phyloP scores from a whole-genome alignment of 1,284 basidiomycete genomes.

The Ceratobasidium sp. region DNA sequence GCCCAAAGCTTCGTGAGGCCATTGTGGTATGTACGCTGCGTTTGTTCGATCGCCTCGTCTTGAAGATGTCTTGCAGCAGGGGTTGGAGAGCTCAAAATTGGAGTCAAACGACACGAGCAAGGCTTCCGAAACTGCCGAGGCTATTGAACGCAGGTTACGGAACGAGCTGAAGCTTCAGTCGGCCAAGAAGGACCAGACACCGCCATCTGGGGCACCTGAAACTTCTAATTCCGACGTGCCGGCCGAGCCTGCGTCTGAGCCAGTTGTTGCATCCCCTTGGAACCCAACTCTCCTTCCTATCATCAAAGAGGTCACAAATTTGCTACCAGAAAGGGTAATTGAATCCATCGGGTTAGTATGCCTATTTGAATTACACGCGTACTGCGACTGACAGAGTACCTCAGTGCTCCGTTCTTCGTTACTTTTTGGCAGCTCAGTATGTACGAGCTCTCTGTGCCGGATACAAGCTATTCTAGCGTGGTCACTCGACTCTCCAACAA shows the following conservation, averaged over 20 bases:
- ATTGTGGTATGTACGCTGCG: slow-evolving; percentile 64
- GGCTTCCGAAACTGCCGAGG: slow-evolving; percentile 26
- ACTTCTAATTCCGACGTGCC: slow-evolving; percentile 20
- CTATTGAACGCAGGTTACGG: slow-evolving; percentile 27
- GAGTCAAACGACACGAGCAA: slow-evolving; percentile 34
- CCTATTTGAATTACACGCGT: not conserved
- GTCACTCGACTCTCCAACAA: slow-evolving; percentile 48
- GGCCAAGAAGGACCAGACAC: slow-evolving; percentile 27
- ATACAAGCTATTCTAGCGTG: slow-evolving; percentile 70
- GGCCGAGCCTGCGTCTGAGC: slow-evolving; percentile 22
- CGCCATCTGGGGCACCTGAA: slow-evolving; percentile 15
- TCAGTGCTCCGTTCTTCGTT: slow-evolving; percentile 86
- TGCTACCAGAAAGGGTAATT: slow-evolving; percentile 70
- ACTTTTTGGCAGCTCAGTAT: slow-evolving; percentile 96
- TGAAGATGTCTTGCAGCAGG: slow-evolving; percentile 7
- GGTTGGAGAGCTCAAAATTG: slow-evolving; percentile 16
- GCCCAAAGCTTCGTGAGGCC: slow-evolving; percentile 77
- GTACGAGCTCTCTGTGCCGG: slow-evolving; percentile 84
- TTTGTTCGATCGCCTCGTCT: not conserved
- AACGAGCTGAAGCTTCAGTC: slow-evolving; percentile 44
- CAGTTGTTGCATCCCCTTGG: slow-evolving; percentile 63
- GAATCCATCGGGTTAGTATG: slow-evolving; percentile 74
- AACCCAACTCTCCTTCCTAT: slow-evolving; percentile 72
- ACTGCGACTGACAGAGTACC: slow-evolving; percentile 29
- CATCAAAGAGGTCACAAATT: slow-evolving; percentile 75